Evolutionary conservation across 2,329 filamentous ascomycete genomes (phyloP).

Genomic region (Colletotrichum brevisporum): DNA sequence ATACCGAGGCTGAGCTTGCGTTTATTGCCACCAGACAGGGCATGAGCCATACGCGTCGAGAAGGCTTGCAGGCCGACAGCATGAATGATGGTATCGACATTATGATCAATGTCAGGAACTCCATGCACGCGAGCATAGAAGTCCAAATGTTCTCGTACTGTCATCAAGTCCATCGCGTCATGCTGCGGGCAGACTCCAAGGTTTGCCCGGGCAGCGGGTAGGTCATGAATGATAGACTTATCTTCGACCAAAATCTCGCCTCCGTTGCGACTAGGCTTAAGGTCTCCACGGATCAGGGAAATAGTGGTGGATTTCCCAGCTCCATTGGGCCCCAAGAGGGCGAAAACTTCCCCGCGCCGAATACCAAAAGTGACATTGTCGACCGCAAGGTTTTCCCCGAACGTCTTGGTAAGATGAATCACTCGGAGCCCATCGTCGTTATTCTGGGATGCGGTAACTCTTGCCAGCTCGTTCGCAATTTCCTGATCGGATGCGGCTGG

Average conservation of each 20-base stretch:
- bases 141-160: constrained; percentile 84
- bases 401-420: constrained; percentile 83
- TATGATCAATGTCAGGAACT: constrained; percentile 80
- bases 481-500: constrained; percentile 66
- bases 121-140: constrained; percentile 92
- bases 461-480: constrained; percentile 73
- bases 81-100: constrained; percentile 82
- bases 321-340: constrained; percentile 89
- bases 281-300: constrained; percentile 89
- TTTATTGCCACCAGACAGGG: constrained; percentile 92
- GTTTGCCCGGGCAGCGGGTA: constrained; percentile 79
- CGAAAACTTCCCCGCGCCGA: constrained; percentile 85
- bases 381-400: constrained; percentile 83
- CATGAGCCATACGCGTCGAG: constrained; percentile 79
- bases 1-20: constrained; percentile 92
- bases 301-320: constrained; percentile 94
- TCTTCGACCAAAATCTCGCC: constrained; percentile 87
- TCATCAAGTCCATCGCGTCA: constrained; percentile 92
- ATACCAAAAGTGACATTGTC: constrained; percentile 90
- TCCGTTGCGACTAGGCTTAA: constrained; percentile 77
- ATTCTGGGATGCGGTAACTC: constrained; percentile 68
- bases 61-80: constrained; percentile 85
- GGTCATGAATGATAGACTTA: constrained; percentile 79
- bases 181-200: constrained; percentile 94
- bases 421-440: constrained; percentile 80